phyloP scores from a whole-genome alignment of 352 stramenopile genomes.

The Pythium phragmitis region DNA sequence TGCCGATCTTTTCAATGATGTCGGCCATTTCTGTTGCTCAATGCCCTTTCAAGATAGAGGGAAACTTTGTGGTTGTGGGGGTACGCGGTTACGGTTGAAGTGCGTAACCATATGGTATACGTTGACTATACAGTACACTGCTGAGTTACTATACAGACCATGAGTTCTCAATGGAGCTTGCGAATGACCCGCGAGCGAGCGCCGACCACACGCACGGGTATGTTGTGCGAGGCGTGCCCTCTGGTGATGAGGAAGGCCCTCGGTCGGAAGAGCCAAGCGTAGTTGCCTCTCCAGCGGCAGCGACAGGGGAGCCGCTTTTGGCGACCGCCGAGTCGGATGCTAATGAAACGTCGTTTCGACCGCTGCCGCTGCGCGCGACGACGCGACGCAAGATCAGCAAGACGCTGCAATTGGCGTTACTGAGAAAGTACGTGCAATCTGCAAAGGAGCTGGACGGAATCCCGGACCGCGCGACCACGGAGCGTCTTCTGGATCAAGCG shows the following conservation, averaged over 20 bases:
- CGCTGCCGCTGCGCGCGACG: slow-evolving; percentile 3
- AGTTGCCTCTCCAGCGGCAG: neutral
- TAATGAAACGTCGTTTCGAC: slow-evolving; percentile 14
- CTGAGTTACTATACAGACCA: neutral
- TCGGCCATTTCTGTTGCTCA: slow-evolving; percentile 33
- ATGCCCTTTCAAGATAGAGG: slow-evolving; percentile 16
- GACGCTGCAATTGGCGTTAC: slow-evolving; percentile 49
- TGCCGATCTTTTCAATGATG: slow-evolving; percentile 66
- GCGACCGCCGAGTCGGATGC: slow-evolving; percentile 17
- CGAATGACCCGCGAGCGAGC: neutral
- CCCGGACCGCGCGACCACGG: slow-evolving; percentile 47
- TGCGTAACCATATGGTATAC: slow-evolving; percentile 18
- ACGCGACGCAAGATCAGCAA: slow-evolving; percentile 57
- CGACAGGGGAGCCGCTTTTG: neutral
- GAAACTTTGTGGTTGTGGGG: neutral
- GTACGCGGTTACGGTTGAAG: slow-evolving; percentile 4
- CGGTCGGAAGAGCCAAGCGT: neutral
- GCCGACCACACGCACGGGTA: slow-evolving; percentile 6
- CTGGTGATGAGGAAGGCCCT: neutral
- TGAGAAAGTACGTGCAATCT: slow-evolving; percentile 61
- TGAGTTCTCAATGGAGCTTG: slow-evolving; percentile 6
- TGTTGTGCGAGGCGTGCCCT: slow-evolving; percentile 7
- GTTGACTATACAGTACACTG: neutral
- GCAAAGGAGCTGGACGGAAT: slow-evolving; percentile 48
- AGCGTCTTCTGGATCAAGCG: slow-evolving; percentile 60